These are phyloP conservation scores for Haematococcus lacustris DNA, from an alignment of 139 green algal genomes.

Conservation along the genomic window DNA sequence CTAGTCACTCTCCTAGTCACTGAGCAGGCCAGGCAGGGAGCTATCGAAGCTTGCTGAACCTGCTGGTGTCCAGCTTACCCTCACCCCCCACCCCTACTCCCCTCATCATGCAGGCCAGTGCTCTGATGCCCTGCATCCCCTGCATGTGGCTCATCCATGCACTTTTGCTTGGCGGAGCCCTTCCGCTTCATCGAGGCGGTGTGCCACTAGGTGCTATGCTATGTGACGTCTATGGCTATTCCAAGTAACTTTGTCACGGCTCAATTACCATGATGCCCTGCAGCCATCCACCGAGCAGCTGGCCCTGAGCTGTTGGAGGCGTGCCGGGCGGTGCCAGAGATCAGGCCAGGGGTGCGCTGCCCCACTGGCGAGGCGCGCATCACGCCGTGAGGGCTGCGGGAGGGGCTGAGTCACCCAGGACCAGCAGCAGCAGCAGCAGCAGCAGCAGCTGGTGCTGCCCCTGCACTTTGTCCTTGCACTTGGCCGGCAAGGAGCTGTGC, in stretches of 20 bases:
- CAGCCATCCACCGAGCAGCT: conserved; percentile 79
- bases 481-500: too few species aligned
- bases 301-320: conserved; percentile 60
- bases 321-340: conserved; percentile 56
- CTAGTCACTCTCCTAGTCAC: too few species aligned
- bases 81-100: not conserved
- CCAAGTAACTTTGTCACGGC: too few species aligned
- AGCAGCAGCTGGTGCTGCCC: not conserved
- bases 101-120: not conserved
- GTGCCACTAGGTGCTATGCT: too few species aligned
- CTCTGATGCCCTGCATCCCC: not conserved
- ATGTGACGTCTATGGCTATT: too few species aligned
- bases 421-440: not conserved
- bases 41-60: too few species aligned
- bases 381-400: conserved; percentile 33
- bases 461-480: too few species aligned
- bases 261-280: not conserved
- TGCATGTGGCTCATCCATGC: not conserved
- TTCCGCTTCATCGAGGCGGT: too few species aligned
- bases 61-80: too few species aligned
- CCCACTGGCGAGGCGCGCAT: conserved; percentile 70
- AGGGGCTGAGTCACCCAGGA: not conserved
- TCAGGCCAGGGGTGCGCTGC: conserved; percentile 55
- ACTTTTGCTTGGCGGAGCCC: not conserved
- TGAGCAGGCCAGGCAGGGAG: too few species aligned